Percentiles rank a stretch among this genome's conserved stretches.
phyloP scores from a whole-genome alignment of 208 protist species.

The Acanthamoeba royreba region DNA sequence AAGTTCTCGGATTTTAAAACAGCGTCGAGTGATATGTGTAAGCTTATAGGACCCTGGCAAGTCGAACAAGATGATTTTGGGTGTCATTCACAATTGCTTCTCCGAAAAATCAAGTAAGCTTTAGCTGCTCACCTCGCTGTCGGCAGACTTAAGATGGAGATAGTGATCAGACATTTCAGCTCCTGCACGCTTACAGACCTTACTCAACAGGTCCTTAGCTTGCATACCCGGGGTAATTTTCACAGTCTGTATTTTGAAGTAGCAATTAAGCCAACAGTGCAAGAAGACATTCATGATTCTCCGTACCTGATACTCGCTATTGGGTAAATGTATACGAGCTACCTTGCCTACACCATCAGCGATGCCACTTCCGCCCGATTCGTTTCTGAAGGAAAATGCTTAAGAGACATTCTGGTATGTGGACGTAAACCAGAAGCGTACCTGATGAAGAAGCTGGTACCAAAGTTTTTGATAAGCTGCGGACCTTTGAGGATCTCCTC shows the following conservation, averaged over 20 bases:
- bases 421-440: neutral
- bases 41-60: neutral
- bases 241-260: neutral
- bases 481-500: neutral
- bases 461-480: slow-evolving; percentile 36
- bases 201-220: neutral
- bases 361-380: neutral
- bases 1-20: neutral
- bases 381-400: neutral
- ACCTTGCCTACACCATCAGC: neutral
- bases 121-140: slow-evolving; percentile 1
- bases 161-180: slow-evolving; percentile 3
- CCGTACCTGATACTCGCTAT: neutral
- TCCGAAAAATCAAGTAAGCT: no score
- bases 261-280: neutral
- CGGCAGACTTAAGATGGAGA: neutral
- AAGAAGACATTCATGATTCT: neutral
- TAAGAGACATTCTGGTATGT: neutral
- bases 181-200: neutral
- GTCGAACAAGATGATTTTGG: no score
- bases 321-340: neutral
- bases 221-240: slow-evolving; percentile 10
- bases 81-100: no score
- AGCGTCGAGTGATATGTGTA: neutral
- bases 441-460: neutral